phyloP scores from a whole-genome alignment of 2,329 filamentous ascomycete species.

The Penicillium sp. region DNA sequence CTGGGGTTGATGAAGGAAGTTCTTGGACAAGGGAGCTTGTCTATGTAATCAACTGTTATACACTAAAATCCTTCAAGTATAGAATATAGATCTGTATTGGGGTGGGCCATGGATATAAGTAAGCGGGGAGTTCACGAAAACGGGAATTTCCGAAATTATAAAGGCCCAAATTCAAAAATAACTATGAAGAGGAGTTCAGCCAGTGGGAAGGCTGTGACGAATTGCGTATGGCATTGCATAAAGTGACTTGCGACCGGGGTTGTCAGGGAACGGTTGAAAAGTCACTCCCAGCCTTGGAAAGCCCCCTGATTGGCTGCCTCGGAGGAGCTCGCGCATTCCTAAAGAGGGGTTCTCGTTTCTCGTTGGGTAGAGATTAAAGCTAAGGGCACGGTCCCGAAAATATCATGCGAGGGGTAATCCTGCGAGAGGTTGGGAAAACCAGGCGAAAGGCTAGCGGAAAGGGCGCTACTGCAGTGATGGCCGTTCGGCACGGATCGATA shows the following conservation, averaged over 20 bases:
- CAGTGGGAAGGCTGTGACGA: neutral
- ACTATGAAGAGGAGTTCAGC: neutral
- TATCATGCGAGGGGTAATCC: neutral
- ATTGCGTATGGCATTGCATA: neutral
- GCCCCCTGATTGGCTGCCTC: neutral
- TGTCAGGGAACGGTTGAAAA: neutral
- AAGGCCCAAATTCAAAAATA: neutral
- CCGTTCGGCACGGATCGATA: neutral
- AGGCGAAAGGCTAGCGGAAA: neutral
- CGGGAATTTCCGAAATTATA: neutral
- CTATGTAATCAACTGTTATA: neutral
- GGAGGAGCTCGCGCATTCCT: neutral
- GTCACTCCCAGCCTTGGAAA: neutral
- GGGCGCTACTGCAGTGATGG: neutral
- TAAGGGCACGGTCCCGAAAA: neutral
- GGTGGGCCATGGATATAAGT: neutral
- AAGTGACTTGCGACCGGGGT: neutral
- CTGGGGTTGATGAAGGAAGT: neutral
- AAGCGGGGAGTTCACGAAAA: neutral
- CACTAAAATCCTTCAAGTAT: neutral
- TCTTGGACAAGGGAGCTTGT: neutral
- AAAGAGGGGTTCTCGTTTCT: neutral
- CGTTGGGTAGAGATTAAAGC: neutral
- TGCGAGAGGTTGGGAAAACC: neutral
- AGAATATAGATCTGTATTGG: neutral